Evolutionary conservation across 108 stramenopile genomes (phyloP).

Genomic region (Nitzschia sp.): DNA sequence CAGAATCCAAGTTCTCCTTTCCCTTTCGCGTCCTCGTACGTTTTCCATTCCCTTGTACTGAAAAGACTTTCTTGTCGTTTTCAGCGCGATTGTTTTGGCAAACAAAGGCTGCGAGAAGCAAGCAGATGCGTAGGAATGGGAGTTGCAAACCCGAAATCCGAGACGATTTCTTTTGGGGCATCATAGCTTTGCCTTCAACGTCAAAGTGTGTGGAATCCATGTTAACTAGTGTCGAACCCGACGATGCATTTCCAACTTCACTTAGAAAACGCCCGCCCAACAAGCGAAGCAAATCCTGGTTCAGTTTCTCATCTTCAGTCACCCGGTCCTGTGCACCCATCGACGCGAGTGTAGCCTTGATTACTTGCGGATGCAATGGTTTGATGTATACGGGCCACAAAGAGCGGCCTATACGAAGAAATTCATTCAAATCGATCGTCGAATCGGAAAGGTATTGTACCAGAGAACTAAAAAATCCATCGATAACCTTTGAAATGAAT

Average conservation of each 20-base stretch:
- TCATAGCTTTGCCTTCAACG: background rate
- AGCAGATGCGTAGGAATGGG: conserved; percentile 57
- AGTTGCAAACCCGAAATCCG: conserved; percentile 19
- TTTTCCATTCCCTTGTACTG: conserved; percentile 57
- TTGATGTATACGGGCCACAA: conserved; percentile 60
- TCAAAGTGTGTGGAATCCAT: background rate
- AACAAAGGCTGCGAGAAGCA: conserved; percentile 69
- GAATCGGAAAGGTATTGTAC: conserved; percentile 47
- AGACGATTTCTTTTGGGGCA: background rate
- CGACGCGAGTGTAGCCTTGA: conserved; percentile 13
- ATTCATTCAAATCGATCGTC: conserved; percentile 63
- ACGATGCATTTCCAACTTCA: background rate
- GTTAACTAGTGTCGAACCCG: background rate
- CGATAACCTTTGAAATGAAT: conserved; percentile 12
- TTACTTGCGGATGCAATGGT: conserved; percentile 34
- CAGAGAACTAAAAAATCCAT: conserved; percentile 58
- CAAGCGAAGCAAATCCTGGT: background rate
- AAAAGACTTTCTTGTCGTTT: conserved; percentile 59
- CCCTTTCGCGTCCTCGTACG: conserved; percentile 25
- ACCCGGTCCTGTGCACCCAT: background rate
- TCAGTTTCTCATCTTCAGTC: background rate
- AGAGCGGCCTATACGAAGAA: conserved; percentile 51
- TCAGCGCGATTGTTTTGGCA: conserved; percentile 75
- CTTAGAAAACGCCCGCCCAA: background rate
- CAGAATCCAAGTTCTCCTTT: conserved; percentile 17